phyloP scores from a whole-genome alignment of 2,329 filamentous ascomycete genomes.

The Talaromyces funiculosus region DNA sequence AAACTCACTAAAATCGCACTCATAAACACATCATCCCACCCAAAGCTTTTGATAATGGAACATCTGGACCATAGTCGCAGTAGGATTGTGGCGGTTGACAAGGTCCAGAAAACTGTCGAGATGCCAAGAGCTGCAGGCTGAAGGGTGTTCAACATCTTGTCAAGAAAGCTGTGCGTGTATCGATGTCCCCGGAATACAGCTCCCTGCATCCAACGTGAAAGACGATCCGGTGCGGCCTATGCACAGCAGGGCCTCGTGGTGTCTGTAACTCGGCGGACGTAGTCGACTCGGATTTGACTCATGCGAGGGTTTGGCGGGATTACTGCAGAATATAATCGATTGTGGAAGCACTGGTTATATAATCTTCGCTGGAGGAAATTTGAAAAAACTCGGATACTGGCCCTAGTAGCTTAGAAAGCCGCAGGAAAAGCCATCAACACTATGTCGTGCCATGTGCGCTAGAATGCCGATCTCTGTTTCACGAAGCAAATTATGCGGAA shows the following conservation, averaged over 20 bases:
- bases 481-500: neutral
- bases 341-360: neutral
- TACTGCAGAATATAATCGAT: neutral
- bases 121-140: neutral
- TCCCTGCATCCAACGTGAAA: neutral
- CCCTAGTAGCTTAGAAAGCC: neutral
- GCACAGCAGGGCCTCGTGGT: neutral
- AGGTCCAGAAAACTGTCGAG: neutral
- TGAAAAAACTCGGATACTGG: neutral
- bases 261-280: neutral
- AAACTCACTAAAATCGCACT: neutral
- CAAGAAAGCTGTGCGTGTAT: neutral
- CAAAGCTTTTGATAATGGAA: neutral
- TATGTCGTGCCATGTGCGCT: neutral
- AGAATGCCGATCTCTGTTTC: neutral
- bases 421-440: neutral
- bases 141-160: neutral
- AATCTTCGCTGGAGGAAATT: neutral
- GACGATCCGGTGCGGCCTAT: neutral
- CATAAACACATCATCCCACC: neutral
- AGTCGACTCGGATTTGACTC: neutral
- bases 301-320: neutral
- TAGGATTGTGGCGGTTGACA: neutral
- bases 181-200: neutral
- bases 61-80: neutral